Base-by-base conservation (phyloP, 2,329 filamentous ascomycete genomes). In the Hypocreales sp. region DNA sequence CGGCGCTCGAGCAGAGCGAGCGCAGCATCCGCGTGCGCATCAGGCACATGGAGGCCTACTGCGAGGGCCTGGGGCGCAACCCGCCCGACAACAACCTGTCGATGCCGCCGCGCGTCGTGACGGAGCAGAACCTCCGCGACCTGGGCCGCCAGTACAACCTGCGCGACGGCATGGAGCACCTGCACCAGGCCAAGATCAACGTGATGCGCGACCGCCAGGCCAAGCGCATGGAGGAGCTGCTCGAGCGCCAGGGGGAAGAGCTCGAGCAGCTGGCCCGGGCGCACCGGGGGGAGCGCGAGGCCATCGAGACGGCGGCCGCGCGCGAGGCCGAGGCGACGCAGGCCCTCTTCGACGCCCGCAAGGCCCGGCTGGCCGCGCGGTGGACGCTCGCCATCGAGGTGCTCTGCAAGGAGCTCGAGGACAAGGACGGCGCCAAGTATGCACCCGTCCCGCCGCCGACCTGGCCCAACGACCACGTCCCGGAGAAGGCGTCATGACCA, bases 21-120 rank as follows among this genome's bases (percentile, higher is more conserved):
- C 55, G 58, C 31, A 69, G 64, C 36, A 58, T 74, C 20, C 55
- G 54, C 18, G 64, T 71, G 20, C 60, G 69, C 10, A 51, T 76
- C n/a, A 64, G 62, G 40, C 64, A 76, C 36, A 76, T 76, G 71
- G 70, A 76, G 38, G 70, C 68, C 5, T 76, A 76, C 43, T 75
- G 70, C 39, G 60, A 69, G 32, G 60, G 61, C 4, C 46, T 67
- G 2, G 64, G 63, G 4, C 54, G 55, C 18, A 53, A 45, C 15
- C 46, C 50, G 3, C 46, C 50, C 3, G 38, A 45, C 3, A 31
- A 3, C 10, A 11, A 28, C 2, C n/a, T n/a, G n/a, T 37, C 44
- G 4, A 55, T 64, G 45, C 64, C 65, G 4, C 50, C 53, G 1
- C 53, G 71, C 7, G 49, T 61, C 1, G 67, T 76, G 11, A 76